Evolutionary conservation across 495 filamentous ascomycete species (phyloP).

Genomic region (Terfezia claveryi): DNA sequence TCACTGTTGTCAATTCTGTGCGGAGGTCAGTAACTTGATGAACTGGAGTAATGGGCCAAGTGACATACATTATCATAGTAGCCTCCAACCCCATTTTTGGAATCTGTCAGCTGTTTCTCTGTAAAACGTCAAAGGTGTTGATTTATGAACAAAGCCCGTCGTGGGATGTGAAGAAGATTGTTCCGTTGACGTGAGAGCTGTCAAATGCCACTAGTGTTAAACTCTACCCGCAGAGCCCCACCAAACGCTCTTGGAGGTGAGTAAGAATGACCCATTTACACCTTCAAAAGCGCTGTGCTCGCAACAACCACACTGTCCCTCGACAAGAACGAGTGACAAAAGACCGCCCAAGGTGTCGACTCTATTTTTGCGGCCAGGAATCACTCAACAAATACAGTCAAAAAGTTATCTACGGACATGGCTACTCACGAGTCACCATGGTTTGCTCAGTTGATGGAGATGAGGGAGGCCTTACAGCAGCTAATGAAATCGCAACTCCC

Average conservation of each 20-base stretch:
- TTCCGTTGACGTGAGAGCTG: no score
- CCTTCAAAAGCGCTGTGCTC: no score
- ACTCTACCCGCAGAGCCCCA: not conserved
- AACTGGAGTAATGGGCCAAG: slow-evolving; percentile 2
- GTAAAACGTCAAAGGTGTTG: no score
- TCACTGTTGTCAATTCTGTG: slow-evolving; percentile 92
- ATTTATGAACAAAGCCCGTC: no score
- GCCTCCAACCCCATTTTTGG: slow-evolving; percentile 50
- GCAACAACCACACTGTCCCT: no score
- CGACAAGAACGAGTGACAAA: no score
- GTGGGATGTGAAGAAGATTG: no score
- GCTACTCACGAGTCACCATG: not conserved
- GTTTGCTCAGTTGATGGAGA: not conserved
- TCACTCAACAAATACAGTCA: no score
- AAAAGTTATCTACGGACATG: not conserved
- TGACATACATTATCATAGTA: slow-evolving; percentile 48
- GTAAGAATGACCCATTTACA: not conserved
- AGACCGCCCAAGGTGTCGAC: no score
- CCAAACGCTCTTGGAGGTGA: not conserved
- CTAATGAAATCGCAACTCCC: not conserved
- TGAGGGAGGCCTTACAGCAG: not conserved
- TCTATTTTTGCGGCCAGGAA: no score
- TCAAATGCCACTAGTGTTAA: not conserved
- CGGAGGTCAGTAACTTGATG: slow-evolving; percentile 5
- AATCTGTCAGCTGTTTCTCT: not conserved